A percentile compares a stretch with the other conserved stretches of the same genome.
These are phyloP conservation scores for Botrytis deweyae DNA, from an alignment of 2,329 filamentous ascomycete species.

Conservation along the genomic window DNA sequence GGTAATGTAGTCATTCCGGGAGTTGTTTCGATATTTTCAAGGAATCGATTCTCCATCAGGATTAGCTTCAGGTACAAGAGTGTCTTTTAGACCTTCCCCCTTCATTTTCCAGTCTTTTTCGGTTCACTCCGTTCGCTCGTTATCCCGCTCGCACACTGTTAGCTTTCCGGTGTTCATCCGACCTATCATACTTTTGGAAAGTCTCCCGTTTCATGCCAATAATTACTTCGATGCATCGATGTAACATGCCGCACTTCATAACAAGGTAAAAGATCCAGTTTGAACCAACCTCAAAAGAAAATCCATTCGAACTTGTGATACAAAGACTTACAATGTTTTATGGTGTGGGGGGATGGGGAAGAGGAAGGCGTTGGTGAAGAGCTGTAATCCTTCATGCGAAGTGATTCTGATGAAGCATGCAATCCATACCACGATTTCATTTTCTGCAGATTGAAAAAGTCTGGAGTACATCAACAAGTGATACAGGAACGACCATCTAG, in stretches of 20 bases:
- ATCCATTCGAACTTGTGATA: background rate
- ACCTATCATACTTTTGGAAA: slow-evolving; percentile 17
- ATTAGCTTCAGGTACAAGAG: slow-evolving; percentile 20
- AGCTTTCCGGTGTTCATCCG: slow-evolving; percentile 7
- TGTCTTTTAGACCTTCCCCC: background rate
- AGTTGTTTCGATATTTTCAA: background rate
- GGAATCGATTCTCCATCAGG: slow-evolving; percentile 4
- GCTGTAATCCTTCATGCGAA: slow-evolving; percentile 5
- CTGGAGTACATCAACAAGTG: slow-evolving; percentile 21
- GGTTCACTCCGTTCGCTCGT: slow-evolving; percentile 2
- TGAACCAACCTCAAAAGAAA: background rate
- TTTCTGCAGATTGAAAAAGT: slow-evolving; percentile 17
- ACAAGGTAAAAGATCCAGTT: background rate
- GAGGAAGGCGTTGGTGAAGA: background rate
- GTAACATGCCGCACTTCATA: background rate
- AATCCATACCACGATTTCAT: slow-evolving; percentile 21
- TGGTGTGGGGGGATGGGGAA: background rate
- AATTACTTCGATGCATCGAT: slow-evolving; percentile 10
- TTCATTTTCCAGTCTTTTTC: slow-evolving; percentile 14
- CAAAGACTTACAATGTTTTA: background rate
- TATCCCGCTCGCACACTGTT: slow-evolving; percentile 5
- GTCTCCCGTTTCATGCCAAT: background rate
- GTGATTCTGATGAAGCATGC: slow-evolving; percentile 21
- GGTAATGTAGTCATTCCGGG: slow-evolving; percentile 13
- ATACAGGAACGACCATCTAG: slow-evolving; percentile 20